Evolutionary conservation across 192 early-diverging fungal species (phyloP).

Genomic region (Coemansia sp.): DNA sequence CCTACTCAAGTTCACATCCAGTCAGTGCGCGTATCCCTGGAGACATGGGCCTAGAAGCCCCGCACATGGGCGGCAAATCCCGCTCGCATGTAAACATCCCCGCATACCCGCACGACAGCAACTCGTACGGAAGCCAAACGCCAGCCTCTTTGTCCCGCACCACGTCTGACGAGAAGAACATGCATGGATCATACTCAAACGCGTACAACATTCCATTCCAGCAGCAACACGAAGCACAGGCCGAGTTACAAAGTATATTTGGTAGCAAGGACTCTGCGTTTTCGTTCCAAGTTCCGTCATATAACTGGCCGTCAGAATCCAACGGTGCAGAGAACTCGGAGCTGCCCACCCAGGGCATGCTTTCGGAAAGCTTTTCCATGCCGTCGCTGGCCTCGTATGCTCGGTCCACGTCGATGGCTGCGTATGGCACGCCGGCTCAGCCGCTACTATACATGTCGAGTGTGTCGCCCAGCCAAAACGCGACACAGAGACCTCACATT

Average conservation of each 20-base stretch:
- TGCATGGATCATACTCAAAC: neutral
- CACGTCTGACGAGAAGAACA: neutral
- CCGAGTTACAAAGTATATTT: conserved; percentile 16
- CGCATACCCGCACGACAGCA: neutral
- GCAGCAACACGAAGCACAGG: neutral
- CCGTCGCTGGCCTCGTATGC: neutral
- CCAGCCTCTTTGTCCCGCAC: neutral
- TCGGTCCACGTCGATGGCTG: neutral
- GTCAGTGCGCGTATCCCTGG: neutral
- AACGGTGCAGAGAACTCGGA: neutral
- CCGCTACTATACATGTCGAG: neutral
- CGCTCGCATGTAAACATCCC: neutral
- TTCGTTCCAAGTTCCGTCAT: conserved; percentile 29
- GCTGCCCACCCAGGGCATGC: neutral
- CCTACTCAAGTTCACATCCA: neutral
- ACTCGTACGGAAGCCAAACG: neutral
- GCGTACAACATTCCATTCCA: neutral
- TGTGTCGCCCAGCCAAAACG: neutral
- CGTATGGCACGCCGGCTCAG: neutral
- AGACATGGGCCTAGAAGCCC: neutral
- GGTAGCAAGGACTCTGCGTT: conserved; percentile 3
- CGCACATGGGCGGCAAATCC: neutral
- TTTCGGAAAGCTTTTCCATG: conserved; percentile 8
- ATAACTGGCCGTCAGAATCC: neutral
- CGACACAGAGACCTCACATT: neutral